Conservation (phyloP, 768 basidiomycete genomes). For the Naganishia antarctica region DNA sequence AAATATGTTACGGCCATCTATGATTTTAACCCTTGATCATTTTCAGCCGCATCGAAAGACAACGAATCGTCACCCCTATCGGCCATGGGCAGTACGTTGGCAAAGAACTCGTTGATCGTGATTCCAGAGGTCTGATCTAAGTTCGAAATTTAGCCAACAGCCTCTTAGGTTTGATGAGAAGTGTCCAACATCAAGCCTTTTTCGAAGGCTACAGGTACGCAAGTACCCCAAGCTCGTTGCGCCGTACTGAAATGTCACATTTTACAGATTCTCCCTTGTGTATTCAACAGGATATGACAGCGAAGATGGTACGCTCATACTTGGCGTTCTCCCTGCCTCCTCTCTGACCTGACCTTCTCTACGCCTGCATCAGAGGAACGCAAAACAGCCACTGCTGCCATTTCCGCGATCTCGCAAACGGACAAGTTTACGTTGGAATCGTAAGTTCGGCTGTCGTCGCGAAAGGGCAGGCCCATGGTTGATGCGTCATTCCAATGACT, state of each 20-base stretch:
- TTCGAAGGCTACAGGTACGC: constrained; percentile 18
- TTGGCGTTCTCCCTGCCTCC: background rate
- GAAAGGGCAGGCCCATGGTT: background rate
- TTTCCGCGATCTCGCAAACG: background rate
- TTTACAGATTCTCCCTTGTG: background rate
- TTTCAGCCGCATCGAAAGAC: constrained; percentile 5
- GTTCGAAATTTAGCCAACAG: constrained; percentile 3
- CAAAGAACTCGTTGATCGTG: background rate
- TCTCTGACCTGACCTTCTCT: background rate
- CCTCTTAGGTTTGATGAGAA: constrained; percentile 16
- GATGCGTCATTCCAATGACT: background rate
- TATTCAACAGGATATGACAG: background rate
- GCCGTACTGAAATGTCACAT: background rate
- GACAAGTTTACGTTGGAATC: constrained; percentile 1
- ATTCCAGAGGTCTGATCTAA: background rate
- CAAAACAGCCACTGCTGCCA: background rate
- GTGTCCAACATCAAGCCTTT: constrained; percentile 15
- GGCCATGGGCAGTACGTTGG: background rate
- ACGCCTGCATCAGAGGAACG: background rate
- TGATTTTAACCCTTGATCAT: background rate
- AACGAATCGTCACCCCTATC: background rate
- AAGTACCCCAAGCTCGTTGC: background rate
- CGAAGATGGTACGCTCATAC: background rate
- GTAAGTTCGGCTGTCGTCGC: background rate
- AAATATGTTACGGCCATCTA: background rate